Evolutionary conservation across 768 basidiomycete genomes (phyloP).

Genomic region (Austroboletus festivus): DNA sequence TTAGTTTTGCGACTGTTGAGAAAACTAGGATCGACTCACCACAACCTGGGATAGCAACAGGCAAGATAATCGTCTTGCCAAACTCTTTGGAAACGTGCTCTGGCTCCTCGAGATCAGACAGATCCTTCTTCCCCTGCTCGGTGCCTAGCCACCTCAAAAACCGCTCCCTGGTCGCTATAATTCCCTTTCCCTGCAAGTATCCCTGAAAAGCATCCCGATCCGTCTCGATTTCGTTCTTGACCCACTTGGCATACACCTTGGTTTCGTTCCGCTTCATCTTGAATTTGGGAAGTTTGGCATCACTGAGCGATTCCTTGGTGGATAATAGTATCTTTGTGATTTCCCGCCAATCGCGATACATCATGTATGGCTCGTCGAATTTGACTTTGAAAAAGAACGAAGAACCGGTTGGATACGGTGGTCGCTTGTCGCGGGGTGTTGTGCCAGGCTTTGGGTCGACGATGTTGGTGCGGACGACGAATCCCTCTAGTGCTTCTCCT

Average conservation of each 20-base stretch:
- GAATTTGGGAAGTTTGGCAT: conserved; percentile 49
- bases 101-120: conserved; percentile 27
- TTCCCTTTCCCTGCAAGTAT: conserved; percentile 73
- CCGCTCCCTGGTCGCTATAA: conserved; percentile 76
- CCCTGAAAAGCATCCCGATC: conserved; percentile 59
- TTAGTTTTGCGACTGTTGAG: background rate
- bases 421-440: conserved; percentile 30
- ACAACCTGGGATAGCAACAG: conserved; percentile 89
- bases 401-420: conserved; percentile 74
- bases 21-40: conserved; percentile 47
- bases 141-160: conserved; percentile 69
- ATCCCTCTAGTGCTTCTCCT: conserved; percentile 86
- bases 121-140: conserved; percentile 40
- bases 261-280: conserved; percentile 81
- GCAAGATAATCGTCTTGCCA: conserved; percentile 81
- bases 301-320: conserved; percentile 29
- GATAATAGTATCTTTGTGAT: conserved; percentile 76
- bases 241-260: conserved; percentile 78
- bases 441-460: conserved; percentile 36
- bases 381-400: conserved; percentile 99
- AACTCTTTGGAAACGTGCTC: conserved; percentile 28
- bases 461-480: conserved; percentile 84
- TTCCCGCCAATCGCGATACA: conserved; percentile 98
- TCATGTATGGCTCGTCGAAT: conserved; percentile 98
- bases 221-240: conserved; percentile 65